phyloP scores from a whole-genome alignment of 2,329 filamentous ascomycete species.

The Malbranchea zuffiana region DNA sequence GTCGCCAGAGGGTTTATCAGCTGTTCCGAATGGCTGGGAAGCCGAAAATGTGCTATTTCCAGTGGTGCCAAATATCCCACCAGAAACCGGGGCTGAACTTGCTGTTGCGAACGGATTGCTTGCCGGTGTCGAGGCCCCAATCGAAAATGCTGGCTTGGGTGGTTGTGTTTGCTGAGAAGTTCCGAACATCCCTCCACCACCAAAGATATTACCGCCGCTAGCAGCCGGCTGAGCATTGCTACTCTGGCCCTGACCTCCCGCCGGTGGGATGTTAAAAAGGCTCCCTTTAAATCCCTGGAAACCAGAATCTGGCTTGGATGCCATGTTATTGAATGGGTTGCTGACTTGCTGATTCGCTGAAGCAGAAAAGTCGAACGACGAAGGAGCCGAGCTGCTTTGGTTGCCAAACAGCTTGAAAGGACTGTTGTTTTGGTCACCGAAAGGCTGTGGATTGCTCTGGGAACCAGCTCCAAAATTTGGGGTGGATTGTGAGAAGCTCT shows the following conservation, averaged over 20 bases:
- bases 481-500: conserved; percentile 25
- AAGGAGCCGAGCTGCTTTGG: conserved; percentile 16
- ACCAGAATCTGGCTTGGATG: conserved; percentile 15
- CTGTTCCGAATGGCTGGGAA: conserved; percentile 11
- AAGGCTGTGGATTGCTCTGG: conserved; percentile 24
- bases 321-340: conserved; percentile 30
- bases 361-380: conserved; percentile 26
- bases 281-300: conserved; percentile 26
- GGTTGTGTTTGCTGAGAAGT: conserved; percentile 6
- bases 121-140: conserved; percentile 4
- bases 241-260: conserved; percentile 17
- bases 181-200: conserved; percentile 11
- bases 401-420: conserved; percentile 13
- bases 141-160: conserved; percentile 6
- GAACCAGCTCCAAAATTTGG: conserved; percentile 17
- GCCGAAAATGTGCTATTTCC: conserved; percentile 9
- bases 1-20: conserved; percentile 16
- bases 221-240: conserved; percentile 10
- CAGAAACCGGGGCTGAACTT: conserved; percentile 13
- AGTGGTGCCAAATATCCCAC: conserved; percentile 21
- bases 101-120: conserved; percentile 9
- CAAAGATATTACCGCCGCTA: conserved; percentile 4
- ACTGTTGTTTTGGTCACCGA: conserved; percentile 19
- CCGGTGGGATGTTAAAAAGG: conserved; percentile 23
- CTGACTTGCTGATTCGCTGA: conserved; percentile 17